These are phyloP conservation scores for Metarhizium guizhouense DNA, from an alignment of 2,329 filamentous ascomycete genomes.

Conservation along the genomic window DNA sequence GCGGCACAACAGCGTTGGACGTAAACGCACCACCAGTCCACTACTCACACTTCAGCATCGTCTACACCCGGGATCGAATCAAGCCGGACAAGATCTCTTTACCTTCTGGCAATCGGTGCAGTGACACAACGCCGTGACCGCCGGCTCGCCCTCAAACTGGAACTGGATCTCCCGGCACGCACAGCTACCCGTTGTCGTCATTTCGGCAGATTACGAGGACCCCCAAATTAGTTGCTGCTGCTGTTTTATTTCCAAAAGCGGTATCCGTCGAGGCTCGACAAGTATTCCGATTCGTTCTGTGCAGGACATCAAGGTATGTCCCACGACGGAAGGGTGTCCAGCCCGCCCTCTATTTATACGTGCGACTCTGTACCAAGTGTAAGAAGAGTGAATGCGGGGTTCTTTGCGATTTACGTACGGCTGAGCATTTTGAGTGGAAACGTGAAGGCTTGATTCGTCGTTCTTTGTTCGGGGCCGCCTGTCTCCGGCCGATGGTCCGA, in stretches of 20 bases:
- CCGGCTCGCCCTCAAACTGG: conserved; percentile 30
- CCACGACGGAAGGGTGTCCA: not conserved
- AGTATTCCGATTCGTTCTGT: not conserved
- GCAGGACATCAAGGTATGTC: not conserved
- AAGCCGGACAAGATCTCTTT: not conserved
- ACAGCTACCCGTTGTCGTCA: conserved; percentile 23
- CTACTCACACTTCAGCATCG: conserved; percentile 11
- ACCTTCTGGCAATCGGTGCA: conserved; percentile 47
- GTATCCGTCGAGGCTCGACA: conserved; percentile 3
- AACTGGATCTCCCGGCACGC: conserved; percentile 26
- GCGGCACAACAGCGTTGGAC: conserved; percentile 42
- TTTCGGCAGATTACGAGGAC: not conserved
- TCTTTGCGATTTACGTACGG: too few relatives aligned
- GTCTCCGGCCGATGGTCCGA: not conserved
- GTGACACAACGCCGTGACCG: conserved; percentile 39
- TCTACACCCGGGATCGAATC: not conserved
- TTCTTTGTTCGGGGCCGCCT: too few relatives aligned
- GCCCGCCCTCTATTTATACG: not conserved
- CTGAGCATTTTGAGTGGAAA: not conserved
- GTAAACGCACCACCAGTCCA: conserved; percentile 46
- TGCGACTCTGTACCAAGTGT: not conserved
- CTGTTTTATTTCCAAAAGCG: not conserved
- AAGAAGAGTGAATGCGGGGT: not conserved
- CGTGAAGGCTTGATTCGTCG: too few relatives aligned
- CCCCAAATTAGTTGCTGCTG: not conserved